Conservation (phyloP, 2,329 filamentous ascomycete genomes). For the Aspergillus fischeri region DNA sequence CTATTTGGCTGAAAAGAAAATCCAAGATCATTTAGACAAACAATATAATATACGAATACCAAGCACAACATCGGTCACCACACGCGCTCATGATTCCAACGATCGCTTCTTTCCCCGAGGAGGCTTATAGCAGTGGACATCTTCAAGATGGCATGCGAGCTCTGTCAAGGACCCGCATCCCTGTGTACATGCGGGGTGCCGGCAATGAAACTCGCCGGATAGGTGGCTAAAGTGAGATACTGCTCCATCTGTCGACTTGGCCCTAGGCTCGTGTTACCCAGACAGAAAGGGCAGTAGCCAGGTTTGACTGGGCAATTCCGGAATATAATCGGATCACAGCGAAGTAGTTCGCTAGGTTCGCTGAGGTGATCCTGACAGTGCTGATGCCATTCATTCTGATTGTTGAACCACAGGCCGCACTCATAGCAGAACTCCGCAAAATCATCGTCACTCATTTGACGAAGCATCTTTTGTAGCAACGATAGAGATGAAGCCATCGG, state of each 20-base stretch:
- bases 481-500: slow-evolving; percentile 13
- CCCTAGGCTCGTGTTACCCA: slow-evolving; percentile 2
- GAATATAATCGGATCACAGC: slow-evolving; percentile 11
- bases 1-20: too few species aligned
- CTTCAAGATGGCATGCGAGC: neutral
- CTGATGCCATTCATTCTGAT: slow-evolving; percentile 3
- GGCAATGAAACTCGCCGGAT: slow-evolving; percentile 1
- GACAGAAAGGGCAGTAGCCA: slow-evolving; percentile 9
- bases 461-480: slow-evolving; percentile 5
- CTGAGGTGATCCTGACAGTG: slow-evolving; percentile 9
- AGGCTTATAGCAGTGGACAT: slow-evolving; percentile 2
- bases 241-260: slow-evolving; percentile 1
- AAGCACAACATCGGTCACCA: neutral
- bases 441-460: neutral
- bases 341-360: slow-evolving; percentile 6
- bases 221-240: neutral
- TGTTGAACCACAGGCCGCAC: slow-evolving; percentile 8
- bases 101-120: neutral
- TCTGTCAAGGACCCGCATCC: neutral
- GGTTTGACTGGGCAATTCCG: slow-evolving; percentile 9
- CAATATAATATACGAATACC: neutral
- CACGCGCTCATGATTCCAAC: neutral
- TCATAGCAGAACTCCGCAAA: slow-evolving; percentile 11
- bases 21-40: too few species aligned
- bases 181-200: slow-evolving; percentile 2